phyloP scores from a whole-genome alignment of 192 early-diverging fungal species.

The Dissophora globulifera region DNA sequence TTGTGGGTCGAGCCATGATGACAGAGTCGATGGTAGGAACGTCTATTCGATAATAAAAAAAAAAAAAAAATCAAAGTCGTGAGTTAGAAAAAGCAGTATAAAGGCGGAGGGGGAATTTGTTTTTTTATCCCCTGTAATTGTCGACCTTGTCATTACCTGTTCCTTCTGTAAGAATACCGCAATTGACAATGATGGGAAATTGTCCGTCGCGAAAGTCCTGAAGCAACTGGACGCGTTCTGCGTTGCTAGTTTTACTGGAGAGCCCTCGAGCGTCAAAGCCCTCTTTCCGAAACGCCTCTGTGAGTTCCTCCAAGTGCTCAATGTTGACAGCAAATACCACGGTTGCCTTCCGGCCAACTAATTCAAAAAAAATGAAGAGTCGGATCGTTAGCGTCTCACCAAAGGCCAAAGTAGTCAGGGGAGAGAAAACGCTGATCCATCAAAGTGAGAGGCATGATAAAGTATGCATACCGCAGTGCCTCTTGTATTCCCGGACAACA shows the following conservation, averaged over 20 bases:
- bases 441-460: neutral
- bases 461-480: neutral
- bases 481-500: neutral
- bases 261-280: conserved; percentile 60
- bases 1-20: conserved; percentile 85
- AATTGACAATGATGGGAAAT: conserved; percentile 85
- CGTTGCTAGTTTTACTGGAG: conserved; percentile 59
- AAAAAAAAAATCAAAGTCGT: neutral
- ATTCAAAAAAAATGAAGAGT: neutral
- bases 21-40: conserved; percentile 88
- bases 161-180: conserved; percentile 70
- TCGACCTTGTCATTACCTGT: conserved; percentile 53
- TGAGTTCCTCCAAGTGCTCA: conserved; percentile 70
- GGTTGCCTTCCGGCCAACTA: conserved; percentile 57
- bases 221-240: conserved; percentile 64
- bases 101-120: neutral
- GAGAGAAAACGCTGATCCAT: neutral
- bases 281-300: conserved; percentile 56
- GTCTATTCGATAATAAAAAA: conserved; percentile 61
- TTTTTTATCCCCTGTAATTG: too few relatives aligned
- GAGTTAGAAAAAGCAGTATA: neutral
- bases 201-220: conserved; percentile 61
- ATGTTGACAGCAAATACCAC: conserved; percentile 88
- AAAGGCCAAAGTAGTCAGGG: too few relatives aligned
- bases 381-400: neutral